phyloP scores from a whole-genome alignment of 2,329 filamentous ascomycete genomes.

The Talaromyces sp. region DNA sequence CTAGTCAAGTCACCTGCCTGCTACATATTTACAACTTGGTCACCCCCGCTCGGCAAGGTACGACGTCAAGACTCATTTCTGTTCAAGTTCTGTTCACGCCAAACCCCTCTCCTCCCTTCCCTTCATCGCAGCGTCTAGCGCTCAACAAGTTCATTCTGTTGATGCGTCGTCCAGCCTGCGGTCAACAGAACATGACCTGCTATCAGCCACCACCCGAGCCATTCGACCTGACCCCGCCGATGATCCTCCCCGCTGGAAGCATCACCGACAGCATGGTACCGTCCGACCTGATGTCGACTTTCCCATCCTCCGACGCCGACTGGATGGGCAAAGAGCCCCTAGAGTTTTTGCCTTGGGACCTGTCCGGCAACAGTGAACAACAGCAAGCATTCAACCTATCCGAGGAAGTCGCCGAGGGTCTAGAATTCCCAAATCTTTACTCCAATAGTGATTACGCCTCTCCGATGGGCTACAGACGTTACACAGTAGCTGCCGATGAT shows the following conservation, averaged over 20 bases:
- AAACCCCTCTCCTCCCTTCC: not conserved
- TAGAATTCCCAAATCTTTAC: slow-evolving; percentile 7
- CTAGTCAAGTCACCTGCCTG: not conserved
- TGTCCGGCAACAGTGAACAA: not conserved
- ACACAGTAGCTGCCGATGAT: slow-evolving; percentile 9
- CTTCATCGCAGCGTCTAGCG: not conserved
- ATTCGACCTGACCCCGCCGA: slow-evolving; percentile 7
- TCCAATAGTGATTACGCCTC: not conserved
- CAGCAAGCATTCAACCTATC: slow-evolving; percentile 7
- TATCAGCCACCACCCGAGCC: slow-evolving; percentile 4
- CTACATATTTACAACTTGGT: not conserved
- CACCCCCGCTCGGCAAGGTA: not conserved
- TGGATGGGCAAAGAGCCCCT: slow-evolving; percentile 9
- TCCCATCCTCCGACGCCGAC: slow-evolving; percentile 5
- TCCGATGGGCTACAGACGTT: slow-evolving; percentile 8
- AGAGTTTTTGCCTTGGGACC: slow-evolving; percentile 8
- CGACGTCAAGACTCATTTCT: not conserved
- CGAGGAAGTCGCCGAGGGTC: not conserved
- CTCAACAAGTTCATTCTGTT: not conserved
- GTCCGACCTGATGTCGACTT: slow-evolving; percentile 3
- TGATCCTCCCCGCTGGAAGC: slow-evolving; percentile 3
- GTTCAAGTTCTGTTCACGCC: not conserved
- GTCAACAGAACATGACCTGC: slow-evolving; percentile 2
- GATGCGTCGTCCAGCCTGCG: not conserved
- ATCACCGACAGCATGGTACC: slow-evolving; percentile 3